Conservation (phyloP, 2,329 filamentous ascomycete species). For the Microsporum audouinii region DNA sequence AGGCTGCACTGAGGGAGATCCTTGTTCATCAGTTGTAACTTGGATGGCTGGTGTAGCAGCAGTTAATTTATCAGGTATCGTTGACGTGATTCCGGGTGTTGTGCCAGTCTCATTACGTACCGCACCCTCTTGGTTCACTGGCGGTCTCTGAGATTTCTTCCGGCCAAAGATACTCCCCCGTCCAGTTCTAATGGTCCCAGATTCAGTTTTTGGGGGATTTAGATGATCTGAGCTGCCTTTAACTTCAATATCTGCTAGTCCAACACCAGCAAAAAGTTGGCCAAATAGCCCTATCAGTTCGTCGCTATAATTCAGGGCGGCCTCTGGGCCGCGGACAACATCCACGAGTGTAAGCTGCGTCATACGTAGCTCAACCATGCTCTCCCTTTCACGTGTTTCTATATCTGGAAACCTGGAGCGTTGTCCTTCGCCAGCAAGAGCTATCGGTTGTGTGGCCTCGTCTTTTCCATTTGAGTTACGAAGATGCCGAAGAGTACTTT, state of each 20-base stretch:
- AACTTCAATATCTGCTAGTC: slow-evolving; percentile 25
- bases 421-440: slow-evolving; percentile 6
- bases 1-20: slow-evolving; percentile 20
- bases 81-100: slow-evolving; percentile 15
- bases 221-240: slow-evolving; percentile 29
- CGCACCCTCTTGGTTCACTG: slow-evolving; percentile 36
- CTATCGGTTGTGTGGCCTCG: background rate
- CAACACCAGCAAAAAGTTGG: slow-evolving; percentile 60
- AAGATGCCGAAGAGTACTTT: slow-evolving; percentile 36
- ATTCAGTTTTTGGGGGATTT: slow-evolving; percentile 55
- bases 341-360: slow-evolving; percentile 80
- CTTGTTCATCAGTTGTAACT: slow-evolving; percentile 53
- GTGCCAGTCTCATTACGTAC: slow-evolving; percentile 20
- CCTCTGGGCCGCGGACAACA: slow-evolving; percentile 67
- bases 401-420: slow-evolving; percentile 61
- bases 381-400: slow-evolving; percentile 72
- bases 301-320: slow-evolving; percentile 77
- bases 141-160: slow-evolving; percentile 37
- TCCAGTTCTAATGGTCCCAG: slow-evolving; percentile 58
- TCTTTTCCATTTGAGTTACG: slow-evolving; percentile 20
- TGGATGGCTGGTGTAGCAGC: slow-evolving; percentile 54
- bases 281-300: slow-evolving; percentile 75
- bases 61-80: slow-evolving; percentile 16
- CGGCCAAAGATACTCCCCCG: slow-evolving; percentile 69
- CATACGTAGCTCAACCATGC: slow-evolving; percentile 88